phyloP scores from a whole-genome alignment of 2,329 filamentous ascomycete species.

The Balansia obtecta region DNA sequence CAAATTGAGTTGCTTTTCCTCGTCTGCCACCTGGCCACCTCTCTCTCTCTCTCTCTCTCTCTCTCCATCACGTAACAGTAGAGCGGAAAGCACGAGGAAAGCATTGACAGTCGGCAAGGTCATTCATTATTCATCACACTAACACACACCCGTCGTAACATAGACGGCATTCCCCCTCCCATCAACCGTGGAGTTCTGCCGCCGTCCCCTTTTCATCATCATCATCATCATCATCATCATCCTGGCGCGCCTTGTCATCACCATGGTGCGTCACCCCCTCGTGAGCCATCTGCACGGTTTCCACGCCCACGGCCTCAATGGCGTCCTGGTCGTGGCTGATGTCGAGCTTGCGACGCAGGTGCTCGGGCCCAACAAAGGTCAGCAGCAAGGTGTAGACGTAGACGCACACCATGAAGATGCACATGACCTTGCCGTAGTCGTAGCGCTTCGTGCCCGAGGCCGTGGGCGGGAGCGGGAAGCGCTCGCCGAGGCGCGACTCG shows the following conservation, averaged over 20 bases:
- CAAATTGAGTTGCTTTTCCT: too few species aligned
- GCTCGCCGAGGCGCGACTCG: slow-evolving; percentile 61
- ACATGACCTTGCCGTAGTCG: slow-evolving; percentile 74
- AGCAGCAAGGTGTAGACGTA: slow-evolving; percentile 50
- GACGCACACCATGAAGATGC: slow-evolving; percentile 83
- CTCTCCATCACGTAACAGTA: too few species aligned
- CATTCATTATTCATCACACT: too few species aligned
- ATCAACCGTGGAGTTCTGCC: too few species aligned
- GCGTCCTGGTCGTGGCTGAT: slow-evolving; percentile 35
- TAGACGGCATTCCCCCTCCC: too few species aligned
- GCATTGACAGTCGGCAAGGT: too few species aligned
- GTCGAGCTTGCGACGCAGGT: slow-evolving; percentile 38
- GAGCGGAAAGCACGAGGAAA: too few species aligned
- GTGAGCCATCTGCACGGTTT: slow-evolving; percentile 14
- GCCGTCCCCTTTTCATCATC: slow-evolving; percentile 1
- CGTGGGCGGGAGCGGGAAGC: slow-evolving; percentile 54
- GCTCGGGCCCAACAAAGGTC: slow-evolving; percentile 50
- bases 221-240: slow-evolving; percentile 3
- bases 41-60: too few species aligned
- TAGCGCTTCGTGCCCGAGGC: slow-evolving; percentile 39
- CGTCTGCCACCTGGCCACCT: too few species aligned
- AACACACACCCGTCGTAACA: too few species aligned
- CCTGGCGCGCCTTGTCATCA: neutral
- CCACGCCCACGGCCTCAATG: slow-evolving; percentile 31
- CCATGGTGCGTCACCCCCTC: neutral